Base-by-base conservation (phyloP, 176 grass and related monocot species). In the Canna indica region DNA sequence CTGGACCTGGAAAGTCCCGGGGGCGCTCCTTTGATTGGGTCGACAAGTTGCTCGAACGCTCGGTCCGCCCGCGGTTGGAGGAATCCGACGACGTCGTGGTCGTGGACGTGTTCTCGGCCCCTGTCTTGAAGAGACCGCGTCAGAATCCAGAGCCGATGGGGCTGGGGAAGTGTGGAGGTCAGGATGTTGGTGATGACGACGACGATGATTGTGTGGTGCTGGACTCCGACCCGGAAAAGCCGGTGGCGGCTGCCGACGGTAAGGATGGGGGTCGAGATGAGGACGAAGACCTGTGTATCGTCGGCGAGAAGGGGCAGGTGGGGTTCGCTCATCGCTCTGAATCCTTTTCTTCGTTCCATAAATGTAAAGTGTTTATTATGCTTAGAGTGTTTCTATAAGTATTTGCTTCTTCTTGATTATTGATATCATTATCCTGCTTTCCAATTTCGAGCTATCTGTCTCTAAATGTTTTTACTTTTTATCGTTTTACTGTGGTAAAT, bases 221-320 rank as follows among this genome's bases (percentile, higher is more conserved):
- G 34, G 90, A 94, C 17, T 77, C 73, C 0, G 90, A 88, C 67
- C 90, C 95, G 59, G 82, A 91, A 68, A 78, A 82, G 59, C 72
- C 14, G 4, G 74, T 76, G 31, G 60, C 72, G 0, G 57, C 81
- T 22, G 53, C 61, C 14, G 73, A 72, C 9, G 79, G 80, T 67
- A 59, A 69, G 42, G 74, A 67, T 45, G 25, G 25, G 4, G 35
- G 0, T 10, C 75, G 56, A 81, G 86, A 90, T 67, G 77, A 36
- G 13, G 90, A 85, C 0, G 90, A 94, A 79, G 95, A 99, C 67
- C 59, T 99, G 72, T 78, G 82, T 67, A 87, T 99, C 60, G 87
- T 99, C 13, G 95, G 77, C 3, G 87, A 87, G 80, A 99, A 93
- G 78, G 95, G 95, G 65, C 79, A 67, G 80, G 95, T 99, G 85